Conservation (phyloP, 108 stramenopile species). For the Stephanodiscus triporus region DNA sequence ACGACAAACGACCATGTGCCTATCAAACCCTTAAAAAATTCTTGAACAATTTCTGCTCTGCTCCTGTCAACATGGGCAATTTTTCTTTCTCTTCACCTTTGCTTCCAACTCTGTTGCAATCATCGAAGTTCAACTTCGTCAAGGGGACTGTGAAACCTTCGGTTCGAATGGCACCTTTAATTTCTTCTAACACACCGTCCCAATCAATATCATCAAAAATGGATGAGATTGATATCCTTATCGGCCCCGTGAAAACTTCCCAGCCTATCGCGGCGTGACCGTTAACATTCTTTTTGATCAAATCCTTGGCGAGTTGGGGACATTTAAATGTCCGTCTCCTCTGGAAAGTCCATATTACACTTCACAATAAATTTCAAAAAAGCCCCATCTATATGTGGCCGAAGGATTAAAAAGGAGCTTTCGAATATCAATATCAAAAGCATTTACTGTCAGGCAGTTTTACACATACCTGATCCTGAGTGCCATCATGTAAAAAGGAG, state of each 20-base stretch:
- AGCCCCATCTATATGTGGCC: conserved; percentile 49
- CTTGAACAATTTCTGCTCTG: conserved; percentile 43
- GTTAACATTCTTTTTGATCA: conserved; percentile 74
- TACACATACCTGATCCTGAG: conserved; percentile 73
- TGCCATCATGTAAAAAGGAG: conserved; percentile 80
- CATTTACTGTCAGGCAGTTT: too few species aligned
- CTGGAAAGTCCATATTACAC: conserved; percentile 60
- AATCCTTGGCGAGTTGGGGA: conserved; percentile 47
- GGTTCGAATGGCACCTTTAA: conserved; percentile 93
- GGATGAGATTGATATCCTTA: conserved; percentile 72
- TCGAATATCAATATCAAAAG: not conserved
- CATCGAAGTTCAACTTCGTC: conserved; percentile 95
- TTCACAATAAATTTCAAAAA: conserved; percentile 82
- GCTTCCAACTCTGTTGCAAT: conserved; percentile 51
- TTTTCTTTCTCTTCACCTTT: conserved; percentile 40
- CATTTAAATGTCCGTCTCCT: too few species aligned
- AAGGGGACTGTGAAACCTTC: conserved; percentile 72
- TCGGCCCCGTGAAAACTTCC: conserved; percentile 79
- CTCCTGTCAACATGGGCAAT: conserved; percentile 32
- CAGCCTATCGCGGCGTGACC: conserved; percentile 66
- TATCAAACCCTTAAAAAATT: conserved; percentile 33
- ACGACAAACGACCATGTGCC: not conserved
- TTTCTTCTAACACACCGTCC: conserved; percentile 60
- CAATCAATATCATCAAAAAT: conserved; percentile 83
- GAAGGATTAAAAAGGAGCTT: too few species aligned